A percentile compares a stretch with the other conserved stretches of the same genome.
phyloP scores from a whole-genome alignment of 75 land plant genomes.

The Cupressus sempervirens region DNA sequence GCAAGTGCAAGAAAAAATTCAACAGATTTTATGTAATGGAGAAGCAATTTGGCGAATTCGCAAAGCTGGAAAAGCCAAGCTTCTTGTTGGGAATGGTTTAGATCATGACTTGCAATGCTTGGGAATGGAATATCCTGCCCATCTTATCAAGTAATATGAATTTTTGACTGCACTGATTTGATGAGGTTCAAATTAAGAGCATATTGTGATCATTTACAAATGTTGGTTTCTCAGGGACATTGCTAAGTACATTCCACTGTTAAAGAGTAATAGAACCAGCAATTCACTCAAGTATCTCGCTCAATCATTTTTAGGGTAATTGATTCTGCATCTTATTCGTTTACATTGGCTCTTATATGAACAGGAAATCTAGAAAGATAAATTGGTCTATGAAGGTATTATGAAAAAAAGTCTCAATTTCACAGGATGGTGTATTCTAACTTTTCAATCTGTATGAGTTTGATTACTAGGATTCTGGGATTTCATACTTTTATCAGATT shows the following conservation, averaged over 20 bases:
- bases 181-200: too few species aligned
- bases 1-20: slow-evolving; percentile 18
- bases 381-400: too few species aligned
- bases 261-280: slow-evolving; percentile 83
- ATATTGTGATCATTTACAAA: too few species aligned
- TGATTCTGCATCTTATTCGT: not conserved
- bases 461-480: too few species aligned
- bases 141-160: too few species aligned
- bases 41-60: slow-evolving; percentile 27
- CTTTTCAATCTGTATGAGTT: too few species aligned
- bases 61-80: slow-evolving; percentile 31
- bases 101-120: slow-evolving; percentile 21
- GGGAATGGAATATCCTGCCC: too few species aligned
- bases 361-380: not conserved
- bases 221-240: slow-evolving; percentile 58
- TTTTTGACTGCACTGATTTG: not conserved
- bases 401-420: too few species aligned
- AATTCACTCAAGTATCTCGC: slow-evolving; percentile 84
- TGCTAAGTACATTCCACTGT: slow-evolving; percentile 74
- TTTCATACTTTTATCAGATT: too few species aligned
- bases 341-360: not conserved
- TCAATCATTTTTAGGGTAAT: slow-evolving; percentile 75
- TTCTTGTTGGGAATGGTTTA: slow-evolving; percentile 75
- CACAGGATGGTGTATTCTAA: too few species aligned
- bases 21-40: slow-evolving; percentile 45